phyloP scores from a whole-genome alignment of 768 basidiomycete species.

The Pisolithus tinctorius region DNA sequence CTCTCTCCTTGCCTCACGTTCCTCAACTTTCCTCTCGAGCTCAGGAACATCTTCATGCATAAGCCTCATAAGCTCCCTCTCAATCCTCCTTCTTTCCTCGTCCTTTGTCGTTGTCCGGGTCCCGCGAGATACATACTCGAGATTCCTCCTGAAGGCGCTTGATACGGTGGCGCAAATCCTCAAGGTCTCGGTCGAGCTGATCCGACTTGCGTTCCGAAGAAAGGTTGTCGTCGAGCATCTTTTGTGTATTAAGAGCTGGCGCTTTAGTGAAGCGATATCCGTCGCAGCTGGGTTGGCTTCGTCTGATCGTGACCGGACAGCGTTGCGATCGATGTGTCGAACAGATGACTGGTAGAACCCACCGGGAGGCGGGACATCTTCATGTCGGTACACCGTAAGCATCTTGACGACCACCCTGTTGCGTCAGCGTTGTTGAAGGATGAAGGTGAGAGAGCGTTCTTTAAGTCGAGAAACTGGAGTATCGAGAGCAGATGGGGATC shows the following conservation, averaged over 20 bases:
- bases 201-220: slow-evolving; percentile 82
- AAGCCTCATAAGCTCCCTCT: slow-evolving; percentile 78
- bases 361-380: slow-evolving; percentile 49
- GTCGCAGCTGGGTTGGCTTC: slow-evolving; percentile 48
- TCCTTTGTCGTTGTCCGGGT: slow-evolving; percentile 69
- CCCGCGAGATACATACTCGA: slow-evolving; percentile 79
- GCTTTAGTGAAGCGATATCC: slow-evolving; percentile 84
- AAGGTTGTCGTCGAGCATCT: slow-evolving; percentile 68
- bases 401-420: slow-evolving; percentile 58
- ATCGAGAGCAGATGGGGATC: slow-evolving; percentile 50
- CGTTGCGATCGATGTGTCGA: slow-evolving; percentile 80
- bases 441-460: slow-evolving; percentile 62
- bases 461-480: slow-evolving; percentile 55
- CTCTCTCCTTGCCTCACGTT: slow-evolving; percentile 67
- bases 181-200: slow-evolving; percentile 83
- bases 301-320: slow-evolving; percentile 70
- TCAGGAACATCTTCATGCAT: slow-evolving; percentile 91
- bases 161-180: slow-evolving; percentile 79
- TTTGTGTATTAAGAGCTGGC: slow-evolving; percentile 74
- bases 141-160: slow-evolving; percentile 87
- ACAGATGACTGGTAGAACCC: slow-evolving; percentile 74
- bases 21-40: slow-evolving; percentile 78
- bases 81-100: slow-evolving; percentile 78
- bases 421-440: slow-evolving; percentile 44
- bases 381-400: slow-evolving; percentile 88